A percentile compares a stretch with the other conserved stretches of the same genome.
Evolutionary conservation across 257 asterid species (phyloP).

Genomic region (Solanum lycopersicoides): DNA sequence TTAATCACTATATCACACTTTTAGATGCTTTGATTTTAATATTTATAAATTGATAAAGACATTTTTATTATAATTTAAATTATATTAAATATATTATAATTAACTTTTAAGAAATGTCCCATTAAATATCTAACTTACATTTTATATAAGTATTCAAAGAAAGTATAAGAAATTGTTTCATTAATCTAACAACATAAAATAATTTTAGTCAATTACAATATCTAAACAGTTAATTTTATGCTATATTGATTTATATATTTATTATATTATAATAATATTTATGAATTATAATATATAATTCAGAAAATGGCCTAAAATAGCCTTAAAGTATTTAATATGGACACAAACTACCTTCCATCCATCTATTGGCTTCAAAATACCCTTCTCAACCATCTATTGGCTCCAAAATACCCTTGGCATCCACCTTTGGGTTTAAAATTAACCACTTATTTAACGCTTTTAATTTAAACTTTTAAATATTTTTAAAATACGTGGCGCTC

Average conservation of each 20-base stretch:
- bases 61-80: neutral
- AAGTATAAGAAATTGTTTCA: neutral
- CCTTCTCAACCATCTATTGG: too few species aligned
- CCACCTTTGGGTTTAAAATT: too few species aligned
- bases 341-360: too few species aligned
- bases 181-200: neutral
- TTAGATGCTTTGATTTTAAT: too few species aligned
- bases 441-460: too few species aligned
- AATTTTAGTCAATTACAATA: neutral
- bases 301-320: too few species aligned
- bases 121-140: neutral
- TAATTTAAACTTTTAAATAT: too few species aligned
- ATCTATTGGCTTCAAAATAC: too few species aligned
- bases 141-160: neutral
- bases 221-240: neutral
- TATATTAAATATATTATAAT: neutral
- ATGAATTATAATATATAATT: neutral
- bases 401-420: too few species aligned
- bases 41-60: neutral
- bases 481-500: too few species aligned
- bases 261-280: neutral
- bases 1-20: too few species aligned
- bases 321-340: too few species aligned
- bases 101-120: neutral
- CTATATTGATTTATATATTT: neutral